Evolutionary conservation across 2,329 filamentous ascomycete species (phyloP), one percentile per base, ranked within the genome.

Genomic region (Nigrospora oryzae): DNA sequence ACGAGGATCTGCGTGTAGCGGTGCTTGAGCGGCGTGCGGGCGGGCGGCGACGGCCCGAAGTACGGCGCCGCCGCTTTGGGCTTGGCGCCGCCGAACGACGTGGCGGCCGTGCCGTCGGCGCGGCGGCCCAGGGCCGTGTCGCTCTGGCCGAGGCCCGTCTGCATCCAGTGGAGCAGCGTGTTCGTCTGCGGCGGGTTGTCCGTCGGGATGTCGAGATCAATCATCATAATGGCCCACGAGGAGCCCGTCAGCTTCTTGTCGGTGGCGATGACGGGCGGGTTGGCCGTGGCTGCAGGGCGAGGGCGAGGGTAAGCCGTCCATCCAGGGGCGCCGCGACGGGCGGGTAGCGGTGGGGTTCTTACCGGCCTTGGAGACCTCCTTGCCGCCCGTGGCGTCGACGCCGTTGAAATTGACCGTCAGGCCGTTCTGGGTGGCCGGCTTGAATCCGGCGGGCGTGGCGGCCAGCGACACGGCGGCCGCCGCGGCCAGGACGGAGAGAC

Each of bases 131-230:
- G 56, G 15, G 56, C 63, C 17, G 51, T 47, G 6, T 52, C 48
- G 46, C 49, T 55, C 38, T 57, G 55, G 13, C 31, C 39, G 19
- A 70, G 56, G n/a, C 57, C 63, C 1, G 59, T 66, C 55, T 70
- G 67, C 58, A 69, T 54, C 67, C 67, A 70, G 58, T 69, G 65
- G 36, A 70, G 60, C 17, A 68, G 53, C 12, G 66, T 69, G 45
- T 52, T 56, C 11, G 65, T 68, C 38, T 53, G 41, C 1, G 63
- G 62, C 3, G 65, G 60, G 35, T 28, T 60, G 50, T 60, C 64
- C 11, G 67, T 69, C 38, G 67, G 72, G 59, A 67, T 76, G 51
- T 73, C 72, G 6, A 75, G 61, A 47, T 69, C 66, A 39, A 70
- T 57, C 67, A 69, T 69, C 46, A 69, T 43, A 31, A 69, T 56